Base-by-base conservation (phyloP, 306 rosid species). In the Prosopis cineraria region DNA sequence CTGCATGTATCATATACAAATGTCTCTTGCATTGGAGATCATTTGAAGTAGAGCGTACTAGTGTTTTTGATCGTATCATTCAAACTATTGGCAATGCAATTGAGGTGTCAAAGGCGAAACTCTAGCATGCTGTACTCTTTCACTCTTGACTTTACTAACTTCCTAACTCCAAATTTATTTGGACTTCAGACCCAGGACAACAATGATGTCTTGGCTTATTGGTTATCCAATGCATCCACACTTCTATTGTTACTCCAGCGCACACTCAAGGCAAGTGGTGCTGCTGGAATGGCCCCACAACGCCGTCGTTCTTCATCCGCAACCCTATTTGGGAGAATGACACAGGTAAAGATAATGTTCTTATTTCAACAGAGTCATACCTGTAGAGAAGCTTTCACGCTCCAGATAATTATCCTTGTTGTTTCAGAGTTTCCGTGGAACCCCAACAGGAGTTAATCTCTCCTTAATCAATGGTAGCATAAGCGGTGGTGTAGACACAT, bases 401-500 rank as follows among this genome's bases (percentile, higher is more conserved):
- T 62, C 63, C 68, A 65, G 69, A 58, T 84, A 68, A 71, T 53
- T 47, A 29, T 52, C 12, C 39, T 27, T 12, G 39, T 25, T 68
- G 71, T 40, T 63, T 69, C 83, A 87, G 88, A 85, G 87, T 67
- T 87, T 85, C 77, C 88, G 91, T 67, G 88, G 88, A 77, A 19
- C 80, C 75, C 85, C 88, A 67, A 20, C 76, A 43, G 91, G 88
- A 78, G 87, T 85, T 74, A 82, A 82, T 80, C 74, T 88, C 53
- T 53, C 87, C 75, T 76, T 80, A 47, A 73, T 85, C 77, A 78
- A 75, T 55, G 89, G 89, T 55, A 77, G 79, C 76, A 50, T 78
- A 60, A 79, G 80, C 77, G 88, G 93, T 70, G 89, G 99, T 70
- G 87, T 86, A 74, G 98, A 95, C 72, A 88, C 92, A 36, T 79